Conservation (phyloP, 2,329 filamentous ascomycete genomes). For the Clonostachys byssicola region DNA sequence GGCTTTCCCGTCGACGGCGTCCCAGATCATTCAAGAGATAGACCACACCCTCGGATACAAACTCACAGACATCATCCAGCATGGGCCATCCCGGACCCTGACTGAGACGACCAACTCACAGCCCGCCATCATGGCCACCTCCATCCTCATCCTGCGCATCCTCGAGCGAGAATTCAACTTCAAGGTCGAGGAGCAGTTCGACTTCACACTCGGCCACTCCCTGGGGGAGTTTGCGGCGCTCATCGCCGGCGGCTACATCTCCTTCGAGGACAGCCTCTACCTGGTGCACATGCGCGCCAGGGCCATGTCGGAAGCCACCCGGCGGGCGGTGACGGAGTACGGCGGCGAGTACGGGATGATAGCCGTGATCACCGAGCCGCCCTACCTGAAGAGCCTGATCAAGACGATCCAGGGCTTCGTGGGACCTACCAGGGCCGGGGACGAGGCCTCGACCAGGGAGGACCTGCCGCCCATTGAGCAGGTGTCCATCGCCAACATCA, state of each 20-base stretch:
- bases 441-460: slow-evolving; percentile 63
- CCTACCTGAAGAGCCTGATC: slow-evolving; percentile 67
- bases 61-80: slow-evolving; percentile 72
- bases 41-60: slow-evolving; percentile 71
- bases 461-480: slow-evolving; percentile 75
- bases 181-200: slow-evolving; percentile 62
- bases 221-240: slow-evolving; percentile 91
- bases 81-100: slow-evolving; percentile 72
- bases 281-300: slow-evolving; percentile 76
- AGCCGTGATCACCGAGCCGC: slow-evolving; percentile 81
- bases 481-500: slow-evolving; percentile 89
- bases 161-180: slow-evolving; percentile 85
- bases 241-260: slow-evolving; percentile 76
- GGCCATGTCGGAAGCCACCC: slow-evolving; percentile 76
- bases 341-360: slow-evolving; percentile 93
- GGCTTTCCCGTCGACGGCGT: slow-evolving; percentile 75
- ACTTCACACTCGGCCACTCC: slow-evolving; percentile 85
- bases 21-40: slow-evolving; percentile 79
- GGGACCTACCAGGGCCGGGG: slow-evolving; percentile 59
- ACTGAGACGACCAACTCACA: slow-evolving; percentile 85
- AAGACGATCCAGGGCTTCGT: slow-evolving; percentile 76
- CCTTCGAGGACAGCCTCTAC: slow-evolving; percentile 71
- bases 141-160: slow-evolving; percentile 82
- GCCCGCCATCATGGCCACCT: slow-evolving; percentile 94
- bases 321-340: slow-evolving; percentile 57